Evolutionary conservation across 148 eudicot species (phyloP).

Genomic region (Persicaria maculosa): DNA sequence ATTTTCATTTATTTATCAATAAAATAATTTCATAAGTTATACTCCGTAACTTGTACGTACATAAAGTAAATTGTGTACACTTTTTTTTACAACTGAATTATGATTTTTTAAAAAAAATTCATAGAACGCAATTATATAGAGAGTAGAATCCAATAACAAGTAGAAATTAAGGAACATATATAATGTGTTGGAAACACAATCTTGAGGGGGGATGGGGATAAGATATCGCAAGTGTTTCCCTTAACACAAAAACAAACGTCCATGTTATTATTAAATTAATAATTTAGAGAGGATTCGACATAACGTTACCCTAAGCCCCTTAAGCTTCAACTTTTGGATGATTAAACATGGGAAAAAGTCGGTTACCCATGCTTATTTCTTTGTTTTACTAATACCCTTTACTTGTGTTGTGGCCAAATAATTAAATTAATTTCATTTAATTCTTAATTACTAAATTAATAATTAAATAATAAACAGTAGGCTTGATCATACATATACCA

Average conservation of each 20-base stretch:
- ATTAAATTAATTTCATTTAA: not conserved
- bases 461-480: no score
- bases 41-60: not conserved
- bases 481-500: no score
- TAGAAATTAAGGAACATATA: not conserved
- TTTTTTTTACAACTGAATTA: not conserved
- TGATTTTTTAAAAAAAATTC: not conserved
- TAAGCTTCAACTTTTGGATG: slow-evolving; percentile 1
- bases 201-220: not conserved
- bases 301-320: not conserved
- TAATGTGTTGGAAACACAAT: slow-evolving; percentile 1
- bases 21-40: no score
- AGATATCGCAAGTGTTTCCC: slow-evolving; percentile 4
- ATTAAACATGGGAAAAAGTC: slow-evolving; percentile 6
- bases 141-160: slow-evolving; percentile 2
- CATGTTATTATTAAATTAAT: not conserved
- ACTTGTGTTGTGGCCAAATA: not conserved
- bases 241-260: slow-evolving; percentile 6
- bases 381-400: not conserved
- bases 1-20: no score
- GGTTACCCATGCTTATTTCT: not conserved
- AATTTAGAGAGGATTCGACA: not conserved
- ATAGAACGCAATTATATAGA: not conserved
- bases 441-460: no score
- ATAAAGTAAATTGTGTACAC: not conserved